Conservation (phyloP, 495 filamentous ascomycete genomes). For the Cercophora scortea region DNA sequence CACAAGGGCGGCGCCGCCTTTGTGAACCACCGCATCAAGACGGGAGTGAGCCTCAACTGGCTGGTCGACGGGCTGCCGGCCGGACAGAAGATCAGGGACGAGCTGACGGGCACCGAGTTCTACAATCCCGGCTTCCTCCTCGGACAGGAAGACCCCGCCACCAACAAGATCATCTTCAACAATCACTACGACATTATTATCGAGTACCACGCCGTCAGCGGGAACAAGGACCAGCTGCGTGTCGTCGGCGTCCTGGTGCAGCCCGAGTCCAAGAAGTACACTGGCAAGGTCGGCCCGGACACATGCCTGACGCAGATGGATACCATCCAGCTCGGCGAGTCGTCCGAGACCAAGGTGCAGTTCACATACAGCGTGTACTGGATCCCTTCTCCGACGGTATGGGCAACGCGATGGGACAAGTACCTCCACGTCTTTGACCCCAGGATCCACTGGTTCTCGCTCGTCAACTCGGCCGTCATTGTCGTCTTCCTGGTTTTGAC, state of each 20-base stretch:
- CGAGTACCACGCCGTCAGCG: constrained; percentile 75
- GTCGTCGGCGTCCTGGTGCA: constrained; percentile 89
- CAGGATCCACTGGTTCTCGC: constrained; percentile 96
- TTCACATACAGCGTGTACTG: constrained; percentile 93
- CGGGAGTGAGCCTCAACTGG: constrained; percentile 90
- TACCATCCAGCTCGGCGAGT: constrained; percentile 53
- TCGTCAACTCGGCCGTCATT: constrained; percentile 90
- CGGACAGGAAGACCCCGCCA: constrained; percentile 39
- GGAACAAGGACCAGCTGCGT: constrained; percentile 53
- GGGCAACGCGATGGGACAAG: constrained; percentile 97
- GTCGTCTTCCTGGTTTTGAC: constrained; percentile 86
- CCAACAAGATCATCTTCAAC: constrained; percentile 56
- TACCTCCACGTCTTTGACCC: constrained; percentile 94
- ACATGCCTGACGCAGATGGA: constrained; percentile 50
- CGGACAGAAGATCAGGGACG: constrained; percentile 67
- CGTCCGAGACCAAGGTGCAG: constrained; percentile 55
- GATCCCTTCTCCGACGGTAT: constrained; percentile 68
- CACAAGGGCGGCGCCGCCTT: constrained; percentile 63
- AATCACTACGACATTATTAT: constrained; percentile 94
- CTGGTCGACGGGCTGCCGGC: constrained; percentile 89
- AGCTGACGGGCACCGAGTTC: constrained; percentile 63
- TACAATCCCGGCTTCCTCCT: constrained; percentile 85
- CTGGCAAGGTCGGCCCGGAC: constrained; percentile 45
- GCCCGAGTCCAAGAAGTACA: constrained; percentile 62
- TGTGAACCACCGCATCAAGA: constrained; percentile 70